These are phyloP conservation scores for Pholiota adiposa DNA, from an alignment of 1,284 basidiomycete species.

Conservation along the genomic window DNA sequence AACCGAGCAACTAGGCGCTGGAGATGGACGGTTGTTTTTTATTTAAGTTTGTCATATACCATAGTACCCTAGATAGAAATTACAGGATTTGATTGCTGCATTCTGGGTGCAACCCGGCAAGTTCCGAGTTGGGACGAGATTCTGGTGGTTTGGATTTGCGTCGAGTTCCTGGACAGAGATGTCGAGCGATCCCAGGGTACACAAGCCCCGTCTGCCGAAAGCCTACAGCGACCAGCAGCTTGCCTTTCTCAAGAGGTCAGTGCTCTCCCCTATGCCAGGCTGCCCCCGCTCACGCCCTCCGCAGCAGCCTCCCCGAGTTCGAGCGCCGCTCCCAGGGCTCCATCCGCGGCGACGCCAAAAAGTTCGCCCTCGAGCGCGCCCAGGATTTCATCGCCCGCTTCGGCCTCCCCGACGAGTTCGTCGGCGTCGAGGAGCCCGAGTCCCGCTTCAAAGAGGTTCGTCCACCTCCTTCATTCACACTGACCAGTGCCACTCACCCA, in stretches of 20 bases:
- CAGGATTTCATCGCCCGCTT: constrained; percentile 58
- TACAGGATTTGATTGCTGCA: constrained; percentile 16
- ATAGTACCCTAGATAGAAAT: constrained; percentile 16
- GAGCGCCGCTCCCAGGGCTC: constrained; percentile 55
- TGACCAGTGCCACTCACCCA: constrained; percentile 6
- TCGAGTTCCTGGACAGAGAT: constrained; percentile 30
- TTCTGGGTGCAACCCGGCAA: constrained; percentile 27
- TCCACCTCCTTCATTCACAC: neutral
- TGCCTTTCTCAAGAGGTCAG: constrained; percentile 51
- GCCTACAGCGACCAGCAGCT: constrained; percentile 61
- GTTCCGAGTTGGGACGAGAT: constrained; percentile 20
- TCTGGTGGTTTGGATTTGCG: constrained; percentile 19
- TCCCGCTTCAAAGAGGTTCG: constrained; percentile 58
- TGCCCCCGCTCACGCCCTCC: constrained; percentile 23
- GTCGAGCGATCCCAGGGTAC: constrained; percentile 51
- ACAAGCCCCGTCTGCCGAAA: constrained; percentile 63
- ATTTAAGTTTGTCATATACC: constrained; percentile 19
- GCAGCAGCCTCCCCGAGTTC: constrained; percentile 53
- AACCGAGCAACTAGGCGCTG: constrained; percentile 55
- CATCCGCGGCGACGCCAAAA: constrained; percentile 64
- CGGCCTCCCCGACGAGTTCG: constrained; percentile 55
- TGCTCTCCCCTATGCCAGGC: constrained; percentile 7
- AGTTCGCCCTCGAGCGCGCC: constrained; percentile 62
- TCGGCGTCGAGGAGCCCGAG: constrained; percentile 55
- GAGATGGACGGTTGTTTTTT: constrained; percentile 8